Evolutionary conservation across 257 asterid species (phyloP), one percentile per base, ranked within the genome.

Genomic region (Capsicum chinense): DNA sequence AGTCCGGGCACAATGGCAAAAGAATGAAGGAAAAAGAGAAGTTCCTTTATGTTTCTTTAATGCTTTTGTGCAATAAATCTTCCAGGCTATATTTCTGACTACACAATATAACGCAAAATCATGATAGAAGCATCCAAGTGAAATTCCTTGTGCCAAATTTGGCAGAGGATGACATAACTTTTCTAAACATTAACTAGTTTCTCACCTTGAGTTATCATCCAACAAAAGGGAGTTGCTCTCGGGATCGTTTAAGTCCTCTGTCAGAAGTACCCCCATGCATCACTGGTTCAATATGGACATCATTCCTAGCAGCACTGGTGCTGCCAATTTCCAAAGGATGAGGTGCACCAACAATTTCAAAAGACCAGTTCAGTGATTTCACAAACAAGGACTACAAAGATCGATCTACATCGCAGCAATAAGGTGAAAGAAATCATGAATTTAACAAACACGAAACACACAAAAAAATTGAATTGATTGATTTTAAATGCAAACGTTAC

Each of bases 161-260:
- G 84, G 69, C 69, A 56, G 26, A 58, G 62, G 42, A 81, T 62
- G 73, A 66, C 48, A 33, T 44, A 48, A 19, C 58, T 16, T 10
- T 50, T 82, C 48, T 56, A 44, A 3, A 56, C 6, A 68, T 17
- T 37, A 67, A 14, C 19, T 7, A 63, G 37, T 7, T 74, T 15
- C 57, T 83, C 83, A 93, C 99, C 98, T 91, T 84, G 97, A 92
- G 92, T 91, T 90, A 87, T 97, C 99, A 86, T 97, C 99, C 97
- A 97, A 90, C 79, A 95, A 86, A 86, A 93, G 93, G 33, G 98
- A 92, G 87, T 85, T 94, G 89, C 93, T 91, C 86, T 83, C 89
- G 9, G 97, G 90, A 52, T 90, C 88, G 85, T 92, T 93, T 6
- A 97, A 93, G 85, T 93, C 98, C 90, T 95, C 99, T 7, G 95